Conservation (phyloP, 1,284 basidiomycete genomes). For the Leccinum olivaceoglutinosum region DNA sequence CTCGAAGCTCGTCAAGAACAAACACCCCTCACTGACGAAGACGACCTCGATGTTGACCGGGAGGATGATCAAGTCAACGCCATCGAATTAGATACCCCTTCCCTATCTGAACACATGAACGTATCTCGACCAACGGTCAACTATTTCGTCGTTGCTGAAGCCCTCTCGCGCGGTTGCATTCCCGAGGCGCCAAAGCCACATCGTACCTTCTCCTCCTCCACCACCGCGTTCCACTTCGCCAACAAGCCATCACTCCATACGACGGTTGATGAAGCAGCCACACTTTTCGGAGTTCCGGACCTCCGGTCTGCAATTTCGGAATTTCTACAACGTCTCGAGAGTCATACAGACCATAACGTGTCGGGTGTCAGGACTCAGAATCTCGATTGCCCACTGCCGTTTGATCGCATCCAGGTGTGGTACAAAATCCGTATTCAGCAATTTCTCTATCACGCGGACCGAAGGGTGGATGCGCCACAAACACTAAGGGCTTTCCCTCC, state of each 20-base stretch:
- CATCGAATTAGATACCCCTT: neutral
- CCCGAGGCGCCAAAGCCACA: neutral
- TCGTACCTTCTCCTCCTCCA: neutral
- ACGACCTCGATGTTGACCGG: neutral
- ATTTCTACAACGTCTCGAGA: neutral
- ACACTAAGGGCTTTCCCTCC: neutral
- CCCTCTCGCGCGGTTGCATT: neutral
- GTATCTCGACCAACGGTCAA: neutral
- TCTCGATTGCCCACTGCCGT: neutral
- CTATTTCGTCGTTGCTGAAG: neutral
- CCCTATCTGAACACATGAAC: neutral
- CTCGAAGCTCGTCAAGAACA: neutral
- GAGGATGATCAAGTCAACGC: neutral
- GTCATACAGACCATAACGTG: neutral
- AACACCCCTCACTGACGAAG: neutral
- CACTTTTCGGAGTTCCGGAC: neutral
- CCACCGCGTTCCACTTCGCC: conserved; percentile 5
- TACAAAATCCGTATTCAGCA: conserved; percentile 2
- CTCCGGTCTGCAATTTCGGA: neutral
- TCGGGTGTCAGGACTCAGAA: neutral
- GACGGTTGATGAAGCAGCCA: conserved; percentile 1
- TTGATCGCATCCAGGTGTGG: conserved; percentile 6
- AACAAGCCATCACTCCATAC: neutral
- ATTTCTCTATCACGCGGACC: neutral
- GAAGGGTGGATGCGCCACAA: neutral